Evolutionary conservation across 176 grass and related monocot genomes (phyloP), one percentile per base, ranked within the genome.

Genomic region (Saccharum spontaneum): DNA sequence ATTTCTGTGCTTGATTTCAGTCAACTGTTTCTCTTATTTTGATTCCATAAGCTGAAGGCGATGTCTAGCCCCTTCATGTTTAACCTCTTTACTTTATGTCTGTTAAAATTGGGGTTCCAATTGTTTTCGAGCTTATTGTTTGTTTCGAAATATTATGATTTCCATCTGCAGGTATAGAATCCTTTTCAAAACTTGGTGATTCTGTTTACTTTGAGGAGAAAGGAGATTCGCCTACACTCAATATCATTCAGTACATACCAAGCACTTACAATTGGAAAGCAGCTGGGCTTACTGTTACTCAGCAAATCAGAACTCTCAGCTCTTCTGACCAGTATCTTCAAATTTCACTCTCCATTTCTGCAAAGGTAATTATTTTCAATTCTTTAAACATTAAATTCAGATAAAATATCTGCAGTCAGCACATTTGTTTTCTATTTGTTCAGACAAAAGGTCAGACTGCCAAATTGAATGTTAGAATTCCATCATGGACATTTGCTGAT

Each of bases 191-290:
- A 86, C 77, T 99, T 55, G 97, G 97, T 11, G 86, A 96, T 91
- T 99, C 97, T 79, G 96, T 99, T 88, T 99, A 99, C 78, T 99
- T 99, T 30, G 94, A 96, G 90, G 91, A 92, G 73, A 89, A 92
- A 82, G 97, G 91, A 78, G 88, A 64, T 45, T 65, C 63, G 41
- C 89, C 89, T 18, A 77, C 65, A 67, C 84, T 99, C 36, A 91
- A 88, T 81, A 91, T 96, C 83, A 96, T 96, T 88, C 94, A 96
- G 74, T 92, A 89, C 73, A 88, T 96, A 80, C 86, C 97, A 40
- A 96, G 91, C 69, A 88, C 88, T 78, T 99, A 90, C 79, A 86
- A 87, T 76, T 99, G 91, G 94, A 94, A 85, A 82, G 67, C 82
- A 74, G 75, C 87, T 49, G 92, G 90, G 28, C 54, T 96, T 88